Evolutionary conservation across 2,329 filamentous ascomycete species (phyloP), one percentile per base, ranked within the genome.

Genomic region (Parasarocladium wereldwijsianum): DNA sequence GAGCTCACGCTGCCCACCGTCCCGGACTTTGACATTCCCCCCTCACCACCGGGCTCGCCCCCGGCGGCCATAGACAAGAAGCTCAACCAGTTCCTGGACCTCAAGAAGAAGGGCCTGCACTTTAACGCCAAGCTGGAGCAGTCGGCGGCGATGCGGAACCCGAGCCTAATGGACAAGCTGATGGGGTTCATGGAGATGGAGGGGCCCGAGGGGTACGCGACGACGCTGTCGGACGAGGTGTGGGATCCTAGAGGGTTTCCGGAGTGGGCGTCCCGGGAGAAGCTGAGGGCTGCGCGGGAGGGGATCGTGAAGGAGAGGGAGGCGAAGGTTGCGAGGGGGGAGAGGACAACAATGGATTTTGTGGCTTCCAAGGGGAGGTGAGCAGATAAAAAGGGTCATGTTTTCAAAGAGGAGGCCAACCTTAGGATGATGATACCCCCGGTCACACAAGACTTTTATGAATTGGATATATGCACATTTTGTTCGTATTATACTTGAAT

Each of bases 81-180:
- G 42, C 77, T 87, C 41, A 65, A 71, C 37, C 70, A 73, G 35
- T 87, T 90, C 40, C 65, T 87, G 1, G 62, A 70, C 26, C 63
- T 87, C n/a, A 90, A 90, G 55, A 73, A 70, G 44, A 70, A 76
- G 38, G 76, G 76, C 4, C 62, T 75, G 11, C 82, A 90, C 52
- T 87, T 87, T 61, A 86, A 90, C 49, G 62, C 72, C 41, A 75
- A 78, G 36, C 58, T 90, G 7, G 69, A 77, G 20, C 63, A 65
- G 34, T 79, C 76, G 1, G 54, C 67, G 1, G 70, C 77, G 6
- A 57, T 86, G 34, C 68, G 70, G 30, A 87, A 87, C 45, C 82
- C 82, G 3, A 69, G 66, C 24, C 57, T 86, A 31, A 68, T 73
- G 51, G 71, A 78, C 37, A 84, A 81, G 52, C 59, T 87, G 32